Base-by-base conservation (phyloP, 1,284 basidiomycete species). In the Inonotus obliquus region DNA sequence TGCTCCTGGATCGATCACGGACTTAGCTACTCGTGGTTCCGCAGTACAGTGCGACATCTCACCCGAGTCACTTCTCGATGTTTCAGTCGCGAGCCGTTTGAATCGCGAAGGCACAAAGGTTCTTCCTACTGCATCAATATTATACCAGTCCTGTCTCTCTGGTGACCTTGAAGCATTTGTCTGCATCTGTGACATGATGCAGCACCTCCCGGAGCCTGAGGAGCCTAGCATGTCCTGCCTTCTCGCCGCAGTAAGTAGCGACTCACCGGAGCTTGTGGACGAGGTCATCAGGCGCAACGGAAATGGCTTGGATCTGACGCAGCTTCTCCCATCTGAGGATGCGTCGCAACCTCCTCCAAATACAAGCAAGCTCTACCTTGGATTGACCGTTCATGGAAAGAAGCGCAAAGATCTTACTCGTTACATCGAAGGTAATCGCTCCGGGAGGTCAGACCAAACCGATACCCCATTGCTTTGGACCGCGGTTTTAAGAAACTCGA, bases 341-440 rank as follows among this genome's bases (percentile, higher is more conserved):
- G 69, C 69, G 14, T 65, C 61, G 19, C 49, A 51, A 6, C 68
- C 72, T 23, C 64, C 66, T 11, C 67, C 69, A 3, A 76, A 79
- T 65, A 68, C 72, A 60, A 77, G 75, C 66, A 79, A 75, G 65
- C 61, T 79, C 0, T 86, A 85, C 66, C 77, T 83, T 19, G 83
- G 84, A 0, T 71, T 86, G 45, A 79, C 79, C 58, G 81, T 85
- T 17, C 81, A 84, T 63, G 83, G 83, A 10, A 83, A 82, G 74
- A 85, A 85, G 67, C 74, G 81, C 3, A 75, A 75, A 29, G 82
- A 84, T 65, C 73, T 84, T 11, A 79, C 79, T 0, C 70, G 67
- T 61, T 76, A 74, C 67, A 77, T 76, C 48, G 80, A 83, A 65
- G 80, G 80, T 0, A 75, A 80, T 62, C 77, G 76, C 0, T 49